These are phyloP conservation scores for Sclerotinia sclerotiorum DNA, from an alignment of 2,329 filamentous ascomycete species.

Conservation along the genomic window DNA sequence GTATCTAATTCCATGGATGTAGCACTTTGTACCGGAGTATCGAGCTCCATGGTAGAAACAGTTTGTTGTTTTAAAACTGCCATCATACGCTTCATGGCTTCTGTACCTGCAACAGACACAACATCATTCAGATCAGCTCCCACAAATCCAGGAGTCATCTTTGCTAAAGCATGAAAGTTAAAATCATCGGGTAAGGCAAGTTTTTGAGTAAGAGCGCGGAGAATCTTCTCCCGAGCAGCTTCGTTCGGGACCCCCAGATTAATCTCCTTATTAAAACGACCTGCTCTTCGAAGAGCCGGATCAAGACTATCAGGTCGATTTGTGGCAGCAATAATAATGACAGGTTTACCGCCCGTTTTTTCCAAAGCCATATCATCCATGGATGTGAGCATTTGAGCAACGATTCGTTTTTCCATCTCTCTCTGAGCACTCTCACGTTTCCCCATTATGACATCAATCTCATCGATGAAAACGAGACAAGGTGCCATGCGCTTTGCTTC, in stretches of 20 bases:
- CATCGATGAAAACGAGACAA: constrained; percentile 87
- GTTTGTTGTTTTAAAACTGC: constrained; percentile 37
- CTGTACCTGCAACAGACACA: constrained; percentile 45
- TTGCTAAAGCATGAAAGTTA: constrained; percentile 72
- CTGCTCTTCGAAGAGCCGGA: constrained; percentile 70
- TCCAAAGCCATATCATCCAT: constrained; percentile 79
- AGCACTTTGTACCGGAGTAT: constrained; percentile 27
- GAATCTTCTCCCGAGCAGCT: constrained; percentile 71
- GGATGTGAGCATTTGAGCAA: constrained; percentile 78
- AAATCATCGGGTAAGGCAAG: constrained; percentile 66
- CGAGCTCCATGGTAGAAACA: constrained; percentile 40
- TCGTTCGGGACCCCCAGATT: constrained; percentile 87
- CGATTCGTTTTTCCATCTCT: constrained; percentile 87
- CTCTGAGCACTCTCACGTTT: constrained; percentile 80
- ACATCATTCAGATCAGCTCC: constrained; percentile 79
- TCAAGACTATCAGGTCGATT: constrained; percentile 86
- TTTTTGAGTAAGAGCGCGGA: constrained; percentile 69
- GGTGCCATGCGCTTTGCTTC: constrained; percentile 84
- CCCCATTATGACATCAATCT: constrained; percentile 87
- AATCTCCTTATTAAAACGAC: constrained; percentile 79
- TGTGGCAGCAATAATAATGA: constrained; percentile 88
- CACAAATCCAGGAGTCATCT: constrained; percentile 87
- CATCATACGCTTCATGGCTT: constrained; percentile 43
- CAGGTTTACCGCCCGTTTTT: constrained; percentile 71
- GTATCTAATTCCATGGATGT: constrained; percentile 41